Percentiles rank a stretch among this genome's conserved stretches.
phyloP scores from a whole-genome alignment of 371 early-diverging fungal species.

The Fennellomyces sp. region DNA sequence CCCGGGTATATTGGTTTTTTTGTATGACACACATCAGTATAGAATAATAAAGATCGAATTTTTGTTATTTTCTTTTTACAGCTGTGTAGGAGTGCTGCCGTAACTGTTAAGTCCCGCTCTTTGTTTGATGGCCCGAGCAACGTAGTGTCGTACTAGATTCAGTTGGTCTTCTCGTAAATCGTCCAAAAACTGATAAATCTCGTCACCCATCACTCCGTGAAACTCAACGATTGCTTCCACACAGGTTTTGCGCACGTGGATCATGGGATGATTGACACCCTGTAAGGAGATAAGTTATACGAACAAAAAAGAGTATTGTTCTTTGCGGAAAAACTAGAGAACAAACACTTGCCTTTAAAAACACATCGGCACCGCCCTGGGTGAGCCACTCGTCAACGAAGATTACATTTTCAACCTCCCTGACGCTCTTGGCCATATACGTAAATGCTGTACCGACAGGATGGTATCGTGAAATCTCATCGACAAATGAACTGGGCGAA shows the following conservation, averaged over 20 bases:
- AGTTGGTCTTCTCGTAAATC: slow-evolving; percentile 51
- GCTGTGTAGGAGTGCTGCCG: slow-evolving; percentile 26
- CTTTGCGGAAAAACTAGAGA: not conserved
- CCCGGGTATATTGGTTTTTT: not conserved
- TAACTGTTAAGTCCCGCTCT: slow-evolving; percentile 37
- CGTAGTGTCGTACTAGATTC: slow-evolving; percentile 45
- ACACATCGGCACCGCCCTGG: slow-evolving; percentile 41
- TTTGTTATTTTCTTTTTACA: slow-evolving; percentile 5
- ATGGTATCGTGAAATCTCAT: slow-evolving; percentile 27
- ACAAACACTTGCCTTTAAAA: slow-evolving; percentile 38
- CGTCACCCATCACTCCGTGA: slow-evolving; percentile 45
- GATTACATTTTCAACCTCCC: slow-evolving; percentile 35
- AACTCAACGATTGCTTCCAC: slow-evolving; percentile 54
- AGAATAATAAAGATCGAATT: not conserved
- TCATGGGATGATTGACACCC: slow-evolving; percentile 45
- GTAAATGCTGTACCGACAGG: slow-evolving; percentile 53
- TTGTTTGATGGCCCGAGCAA: slow-evolving; percentile 44
- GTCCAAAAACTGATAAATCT: slow-evolving; percentile 36
- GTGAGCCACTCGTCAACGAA: slow-evolving; percentile 46
- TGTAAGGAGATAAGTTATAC: slow-evolving; percentile 3
- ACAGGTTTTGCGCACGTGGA: slow-evolving; percentile 49
- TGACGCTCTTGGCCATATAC: slow-evolving; percentile 46
- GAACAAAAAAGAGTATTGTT: not conserved
- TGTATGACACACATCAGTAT: too few species aligned
- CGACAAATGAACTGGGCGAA: slow-evolving; percentile 21